A percentile compares a stretch with the other conserved stretches of the same genome.
These are phyloP conservation scores for Rosa lucieae DNA, from an alignment of 306 rosid species.

Conservation along the genomic window DNA sequence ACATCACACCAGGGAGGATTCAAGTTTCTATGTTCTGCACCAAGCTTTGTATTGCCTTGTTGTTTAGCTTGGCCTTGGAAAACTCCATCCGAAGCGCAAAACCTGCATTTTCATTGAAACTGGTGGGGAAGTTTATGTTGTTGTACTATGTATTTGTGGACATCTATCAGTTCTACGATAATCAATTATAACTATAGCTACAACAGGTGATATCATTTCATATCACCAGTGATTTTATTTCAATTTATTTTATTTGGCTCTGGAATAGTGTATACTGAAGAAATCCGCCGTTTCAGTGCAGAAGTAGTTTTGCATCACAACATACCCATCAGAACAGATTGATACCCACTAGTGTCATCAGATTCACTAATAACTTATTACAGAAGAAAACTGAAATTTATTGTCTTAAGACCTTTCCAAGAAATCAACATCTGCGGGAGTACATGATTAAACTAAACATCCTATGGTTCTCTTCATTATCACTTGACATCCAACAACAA, in stretches of 20 bases:
- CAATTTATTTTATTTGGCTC: neutral
- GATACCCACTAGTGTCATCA: neutral
- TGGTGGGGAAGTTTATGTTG: slow-evolving; percentile 11
- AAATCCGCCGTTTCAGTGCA: neutral
- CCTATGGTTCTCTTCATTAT: slow-evolving; percentile 19
- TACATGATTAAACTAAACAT: slow-evolving; percentile 28
- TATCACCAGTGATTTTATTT: neutral
- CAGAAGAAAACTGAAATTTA: neutral
- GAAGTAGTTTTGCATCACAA: neutral
- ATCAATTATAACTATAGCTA: no score
- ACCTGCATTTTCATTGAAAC: neutral
- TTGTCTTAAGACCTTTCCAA: slow-evolving; percentile 16
- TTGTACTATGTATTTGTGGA: neutral
- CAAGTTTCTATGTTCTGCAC: neutral
- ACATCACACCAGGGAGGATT: neutral
- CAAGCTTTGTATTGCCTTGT: neutral
- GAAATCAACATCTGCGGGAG: slow-evolving; percentile 30
- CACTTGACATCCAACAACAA: slow-evolving; percentile 22
- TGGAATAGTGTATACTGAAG: neutral
- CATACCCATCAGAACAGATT: neutral
- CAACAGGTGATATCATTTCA: neutral
- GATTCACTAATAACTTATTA: neutral
- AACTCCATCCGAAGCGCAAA: neutral
- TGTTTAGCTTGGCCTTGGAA: neutral
- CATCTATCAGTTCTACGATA: neutral